Evolutionary conservation across 208 protist genomes (phyloP), one percentile per base, ranked within the genome.

Genomic region (Entamoeba dispar): DNA sequence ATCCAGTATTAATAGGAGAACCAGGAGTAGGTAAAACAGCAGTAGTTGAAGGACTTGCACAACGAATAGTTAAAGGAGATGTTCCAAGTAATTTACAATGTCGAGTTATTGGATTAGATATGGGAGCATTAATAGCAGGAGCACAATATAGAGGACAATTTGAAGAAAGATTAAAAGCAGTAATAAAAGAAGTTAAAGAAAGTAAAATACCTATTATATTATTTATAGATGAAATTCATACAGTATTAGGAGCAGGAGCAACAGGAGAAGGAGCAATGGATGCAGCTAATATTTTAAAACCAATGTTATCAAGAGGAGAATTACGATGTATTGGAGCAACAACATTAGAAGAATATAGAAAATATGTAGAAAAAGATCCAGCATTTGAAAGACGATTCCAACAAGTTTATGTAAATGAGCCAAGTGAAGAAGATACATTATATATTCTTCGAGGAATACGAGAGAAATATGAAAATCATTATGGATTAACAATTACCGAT

Each of bases 341-440:
- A 2, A 99, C 98, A 0, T 94, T 98, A 2, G 96, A 97, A 61
- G 98, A 99, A 95, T 99, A 99, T 94, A 95, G 97, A 38, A 95
- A 98, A 93, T 96, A n/a, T n/a, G n/a, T n/a, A n/a, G n/a, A n/a
- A n/a, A n/a, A n/a, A n/a, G n/a, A n/a, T n/a, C n/a, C n/a, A 38
- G 98, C 98, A 0, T 97, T 99, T 57, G 98, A 98, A 61, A 96
- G 98, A n/a, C 97, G 98, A 91, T 99, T 99, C 95, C 98, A 99
- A 95, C 97, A 97, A 43, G 98, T 94, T 34, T 92, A 38, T 57
- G 94, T 95, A 19, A 49, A 0, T 34, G 95, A 96, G 8, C 95
- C 95, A 34, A 92, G 97, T 0, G 97, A 99, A 12, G 96, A 97
- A 91, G 98, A 99, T 94, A 99, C 98, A 34, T 96, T 99, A 47